Evolutionary conservation across 495 filamentous ascomycete genomes (phyloP), one percentile per base, ranked within the genome.

Genomic region (Bryoglossum gracile): DNA sequence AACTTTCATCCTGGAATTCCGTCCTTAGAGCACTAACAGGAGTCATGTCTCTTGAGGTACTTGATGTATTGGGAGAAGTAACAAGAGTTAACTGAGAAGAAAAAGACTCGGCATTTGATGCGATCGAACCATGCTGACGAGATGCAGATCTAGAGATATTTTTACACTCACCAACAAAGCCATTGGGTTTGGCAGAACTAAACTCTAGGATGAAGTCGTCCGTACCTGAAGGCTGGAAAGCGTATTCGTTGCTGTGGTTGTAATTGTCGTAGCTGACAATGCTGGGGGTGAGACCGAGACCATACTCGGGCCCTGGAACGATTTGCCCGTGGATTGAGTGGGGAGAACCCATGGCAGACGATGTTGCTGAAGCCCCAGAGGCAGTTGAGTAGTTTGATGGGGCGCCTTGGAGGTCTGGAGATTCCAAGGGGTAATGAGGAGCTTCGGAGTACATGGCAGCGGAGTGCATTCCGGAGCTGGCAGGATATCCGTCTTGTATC

Each of bases 281-380:
- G 43, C 71, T 70, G n/a, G 83, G 83, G 37, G 69, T 72, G 40
- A 87, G 71, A 8, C 78, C 82, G 26, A 89, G 67, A 25, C 78
- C 81, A 36, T 72, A 77, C 83, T 87, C 52, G 80, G 69, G 32
- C 74, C 68, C 56, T 66, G 76, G 62, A 58, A 80, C 68, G 60
- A 71, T 67, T 32, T 76, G 67, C 42, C 73, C 71, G 48, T 76
- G 74, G 43, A 75, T 76, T 0, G 83, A 83, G 50, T 82, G 84
- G 16, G 89, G 89, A 8, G 89, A 95, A 25, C 83, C 86, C 56
- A 87, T 83, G 25, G 81, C 76, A 3, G 89, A 94, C 1, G 89
- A 92, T 13, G 86, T 75, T 10, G 83, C 81, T 11, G 86, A 90
- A 11, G 81, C 77, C 1, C 76, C 83, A 2, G 87, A 92, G 21